Percentiles rank a stretch among this genome's conserved stretches.
Conservation (phyloP, 2,329 filamentous ascomycete genomes). For the Botrytis deweyae region DNA sequence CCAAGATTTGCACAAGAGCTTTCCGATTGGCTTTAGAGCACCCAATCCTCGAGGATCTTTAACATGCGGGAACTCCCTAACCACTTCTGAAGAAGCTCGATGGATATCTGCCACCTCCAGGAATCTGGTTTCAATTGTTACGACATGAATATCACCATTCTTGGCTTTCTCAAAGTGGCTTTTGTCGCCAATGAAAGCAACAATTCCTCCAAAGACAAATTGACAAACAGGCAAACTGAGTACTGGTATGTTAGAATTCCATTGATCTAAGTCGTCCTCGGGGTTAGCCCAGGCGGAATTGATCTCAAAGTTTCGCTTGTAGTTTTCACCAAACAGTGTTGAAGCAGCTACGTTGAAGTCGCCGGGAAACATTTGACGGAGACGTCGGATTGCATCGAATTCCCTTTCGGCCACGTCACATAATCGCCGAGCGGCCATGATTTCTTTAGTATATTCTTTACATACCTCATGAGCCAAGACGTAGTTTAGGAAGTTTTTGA, state of each 20-base stretch:
- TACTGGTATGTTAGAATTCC: slow-evolving; percentile 23
- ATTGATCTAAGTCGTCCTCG: slow-evolving; percentile 32
- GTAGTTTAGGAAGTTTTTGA: slow-evolving; percentile 88
- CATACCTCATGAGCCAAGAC: slow-evolving; percentile 82
- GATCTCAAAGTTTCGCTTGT: slow-evolving; percentile 25
- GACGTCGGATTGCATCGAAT: slow-evolving; percentile 56
- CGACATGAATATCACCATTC: slow-evolving; percentile 42
- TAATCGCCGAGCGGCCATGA: slow-evolving; percentile 63
- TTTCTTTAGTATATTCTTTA: slow-evolving; percentile 69
- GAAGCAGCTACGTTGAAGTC: slow-evolving; percentile 77
- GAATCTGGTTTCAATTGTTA: slow-evolving; percentile 51
- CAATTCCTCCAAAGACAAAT: slow-evolving; percentile 46
- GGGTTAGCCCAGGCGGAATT: slow-evolving; percentile 26
- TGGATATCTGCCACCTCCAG: slow-evolving; percentile 60
- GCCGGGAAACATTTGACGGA: slow-evolving; percentile 63
- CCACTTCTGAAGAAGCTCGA: slow-evolving; percentile 44
- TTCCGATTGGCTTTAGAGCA: slow-evolving; percentile 46
- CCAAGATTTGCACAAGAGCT: slow-evolving; percentile 46
- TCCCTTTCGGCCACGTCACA: slow-evolving; percentile 69
- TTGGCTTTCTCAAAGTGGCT: slow-evolving; percentile 39
- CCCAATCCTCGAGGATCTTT: slow-evolving; percentile 39
- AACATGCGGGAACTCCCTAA: slow-evolving; percentile 48
- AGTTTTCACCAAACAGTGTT: slow-evolving; percentile 60
- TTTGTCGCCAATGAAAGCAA: slow-evolving; percentile 43
- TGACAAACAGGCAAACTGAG: slow-evolving; percentile 43